Evolutionary conservation across 306 rosid species (phyloP), one percentile per base, ranked within the genome.

Genomic region (Sophora flavescens): DNA sequence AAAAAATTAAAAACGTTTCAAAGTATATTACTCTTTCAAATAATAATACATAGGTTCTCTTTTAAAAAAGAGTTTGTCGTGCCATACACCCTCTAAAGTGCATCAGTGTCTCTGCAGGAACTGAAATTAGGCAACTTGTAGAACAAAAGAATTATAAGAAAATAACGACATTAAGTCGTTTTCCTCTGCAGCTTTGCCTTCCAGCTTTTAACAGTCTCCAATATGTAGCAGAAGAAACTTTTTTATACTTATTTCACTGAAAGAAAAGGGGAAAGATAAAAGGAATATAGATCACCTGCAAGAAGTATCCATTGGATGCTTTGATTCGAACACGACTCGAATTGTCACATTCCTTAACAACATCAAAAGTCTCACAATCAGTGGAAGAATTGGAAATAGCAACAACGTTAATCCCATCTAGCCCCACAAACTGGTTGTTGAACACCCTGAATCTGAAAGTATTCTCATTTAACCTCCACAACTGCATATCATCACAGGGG

Each of bases 391-490:
- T 86, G 5, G 84, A 41, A 42, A 84, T 39, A 8, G 96, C 96
- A 3, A 90, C 91, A 0, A 78, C 89, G 3, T 76, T 78, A 45
- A 52, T 39, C 26, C 81, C 86, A 47, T 87, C 77, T 57, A 92
- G 65, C 30, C 94, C 97, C 69, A 93, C 86, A 75, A 93, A 93
- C 28, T 90, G 90, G 30, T 82, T 78, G 63, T 78, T 64, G 70
- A 78, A 89, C 57, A 90, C 96, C 57, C 91, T 89, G 28, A 93
- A 84, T 36, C 83, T 61, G 70, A 89, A 93, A 22, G 73, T 76
- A 6, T 35, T 44, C 70, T 89, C 88, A 26, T 84, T 78, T 78
- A 93, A 17, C 78, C 97, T 90, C 97, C 97, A 93, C 62, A 93
- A 32, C 96, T 93, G 64, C 51, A 78, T 17, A 30, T 0, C 6